These are phyloP conservation scores for Mycocalia duriaeana DNA, from an alignment of 1,284 basidiomycete genomes.

Conservation along the genomic window DNA sequence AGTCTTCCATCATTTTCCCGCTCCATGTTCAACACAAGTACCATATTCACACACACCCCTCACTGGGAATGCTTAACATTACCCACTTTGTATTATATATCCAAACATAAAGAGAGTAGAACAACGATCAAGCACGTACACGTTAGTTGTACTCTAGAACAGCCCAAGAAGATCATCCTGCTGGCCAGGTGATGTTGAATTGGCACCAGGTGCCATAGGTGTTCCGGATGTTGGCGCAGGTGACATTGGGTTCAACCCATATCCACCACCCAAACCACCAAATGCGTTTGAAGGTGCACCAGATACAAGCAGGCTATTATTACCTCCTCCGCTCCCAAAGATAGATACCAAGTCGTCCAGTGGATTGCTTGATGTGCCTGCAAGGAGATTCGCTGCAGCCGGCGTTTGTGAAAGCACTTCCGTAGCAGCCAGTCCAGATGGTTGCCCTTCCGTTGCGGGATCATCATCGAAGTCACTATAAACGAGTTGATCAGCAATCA, in stretches of 20 bases:
- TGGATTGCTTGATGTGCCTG: constrained; percentile 78
- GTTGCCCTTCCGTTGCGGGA: constrained; percentile 53
- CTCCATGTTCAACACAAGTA: no score
- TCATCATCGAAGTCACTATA: constrained; percentile 77
- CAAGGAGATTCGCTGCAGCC: constrained; percentile 63
- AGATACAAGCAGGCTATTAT: constrained; percentile 8
- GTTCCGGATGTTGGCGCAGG: constrained; percentile 19
- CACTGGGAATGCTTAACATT: no score
- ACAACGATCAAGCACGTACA: no score
- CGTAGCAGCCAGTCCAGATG: constrained; percentile 72
- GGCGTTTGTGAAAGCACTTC: constrained; percentile 65
- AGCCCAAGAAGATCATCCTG: constrained; percentile 45
- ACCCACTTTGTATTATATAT: no score
- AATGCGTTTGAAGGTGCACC: constrained; percentile 12
- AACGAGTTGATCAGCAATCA: neutral
- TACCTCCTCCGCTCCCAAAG: constrained; percentile 50
- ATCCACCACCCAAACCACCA: constrained; percentile 15
- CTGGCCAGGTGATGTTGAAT: constrained; percentile 18
- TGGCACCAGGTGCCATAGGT: constrained; percentile 15
- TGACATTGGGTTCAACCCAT: constrained; percentile 15
- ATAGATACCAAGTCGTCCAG: constrained; percentile 88
- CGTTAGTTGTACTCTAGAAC: constrained; percentile 33
- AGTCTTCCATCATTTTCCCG: no score
- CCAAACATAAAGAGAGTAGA: no score
- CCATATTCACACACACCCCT: no score